These are phyloP conservation scores for Colletotrichum eleusines DNA, from an alignment of 2,329 filamentous ascomycete genomes.

Conservation along the genomic window DNA sequence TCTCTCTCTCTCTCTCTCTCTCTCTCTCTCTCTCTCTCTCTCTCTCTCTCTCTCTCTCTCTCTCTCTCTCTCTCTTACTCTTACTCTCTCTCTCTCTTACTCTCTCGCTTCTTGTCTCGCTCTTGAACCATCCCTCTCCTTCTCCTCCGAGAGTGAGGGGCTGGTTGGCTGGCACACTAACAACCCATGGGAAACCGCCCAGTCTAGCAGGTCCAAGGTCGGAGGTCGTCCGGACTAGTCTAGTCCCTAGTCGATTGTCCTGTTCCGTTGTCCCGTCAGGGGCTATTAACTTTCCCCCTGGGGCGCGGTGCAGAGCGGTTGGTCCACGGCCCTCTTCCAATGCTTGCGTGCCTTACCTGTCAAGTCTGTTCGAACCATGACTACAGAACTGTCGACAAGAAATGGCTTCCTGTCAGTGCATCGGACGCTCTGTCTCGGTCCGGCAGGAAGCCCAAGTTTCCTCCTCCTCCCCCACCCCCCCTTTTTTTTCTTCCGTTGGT, in stretches of 20 bases:
- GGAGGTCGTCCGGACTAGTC: slow-evolving; percentile 41
- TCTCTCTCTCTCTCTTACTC: slow-evolving; percentile 14
- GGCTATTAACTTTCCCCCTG: slow-evolving; percentile 13
- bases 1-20: slow-evolving; percentile 1
- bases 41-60: neutral
- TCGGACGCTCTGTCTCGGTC: slow-evolving; percentile 35
- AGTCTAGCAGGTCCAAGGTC: slow-evolving; percentile 39
- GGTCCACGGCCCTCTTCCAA: slow-evolving; percentile 19
- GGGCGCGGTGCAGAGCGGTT: slow-evolving; percentile 10
- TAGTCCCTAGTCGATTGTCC: slow-evolving; percentile 31
- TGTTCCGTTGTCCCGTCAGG: slow-evolving; percentile 38
- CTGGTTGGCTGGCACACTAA: slow-evolving; percentile 39
- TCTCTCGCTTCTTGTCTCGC: neutral
- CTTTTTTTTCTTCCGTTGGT: neutral
- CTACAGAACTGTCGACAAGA: slow-evolving; percentile 7
- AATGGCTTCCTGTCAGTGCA: slow-evolving; percentile 38
- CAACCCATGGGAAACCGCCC: slow-evolving; percentile 27
- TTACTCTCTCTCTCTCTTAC: too few relatives aligned
- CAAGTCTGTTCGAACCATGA: slow-evolving; percentile 29
- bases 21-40: neutral
- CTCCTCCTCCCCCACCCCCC: too few relatives aligned
- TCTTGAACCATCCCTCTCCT: slow-evolving; percentile 2
- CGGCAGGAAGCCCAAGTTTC: slow-evolving; percentile 39
- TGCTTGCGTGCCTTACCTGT: slow-evolving; percentile 10
- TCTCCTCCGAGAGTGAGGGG: slow-evolving; percentile 31